These are phyloP conservation scores for Umbilicaria muhlenbergii DNA, from an alignment of 495 filamentous ascomycete genomes.

Conservation along the genomic window DNA sequence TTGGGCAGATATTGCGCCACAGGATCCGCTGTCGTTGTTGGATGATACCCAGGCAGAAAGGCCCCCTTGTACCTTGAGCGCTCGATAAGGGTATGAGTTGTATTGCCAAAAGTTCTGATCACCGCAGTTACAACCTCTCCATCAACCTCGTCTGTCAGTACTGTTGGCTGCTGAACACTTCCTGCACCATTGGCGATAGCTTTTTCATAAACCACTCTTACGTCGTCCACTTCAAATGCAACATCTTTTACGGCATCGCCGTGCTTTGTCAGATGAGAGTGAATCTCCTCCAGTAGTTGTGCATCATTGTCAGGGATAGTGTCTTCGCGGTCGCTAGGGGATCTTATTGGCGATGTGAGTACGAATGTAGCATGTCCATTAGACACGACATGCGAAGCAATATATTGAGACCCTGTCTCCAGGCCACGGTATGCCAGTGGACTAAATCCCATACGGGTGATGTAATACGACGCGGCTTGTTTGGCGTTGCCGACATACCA, in stretches of 20 bases:
- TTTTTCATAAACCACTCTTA: slow-evolving; percentile 51
- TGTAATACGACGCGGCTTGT: slow-evolving; percentile 77
- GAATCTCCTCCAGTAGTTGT: slow-evolving; percentile 46
- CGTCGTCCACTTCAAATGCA: slow-evolving; percentile 78
- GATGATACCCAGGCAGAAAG: slow-evolving; percentile 69
- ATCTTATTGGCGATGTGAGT: slow-evolving; percentile 65
- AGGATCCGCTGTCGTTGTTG: slow-evolving; percentile 28
- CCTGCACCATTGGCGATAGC: slow-evolving; percentile 57
- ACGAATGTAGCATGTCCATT: slow-evolving; percentile 71
- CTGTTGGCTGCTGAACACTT: slow-evolving; percentile 40
- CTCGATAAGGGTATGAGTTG: slow-evolving; percentile 75
- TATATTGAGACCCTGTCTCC: slow-evolving; percentile 62
- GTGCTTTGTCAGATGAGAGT: slow-evolving; percentile 61
- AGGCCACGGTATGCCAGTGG: slow-evolving; percentile 71
- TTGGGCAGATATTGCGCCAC: slow-evolving; percentile 36
- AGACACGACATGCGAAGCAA: slow-evolving; percentile 66
- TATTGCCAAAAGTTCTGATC: slow-evolving; percentile 80
- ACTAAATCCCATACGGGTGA: slow-evolving; percentile 67
- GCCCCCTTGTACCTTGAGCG: slow-evolving; percentile 45
- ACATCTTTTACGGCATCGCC: slow-evolving; percentile 88
- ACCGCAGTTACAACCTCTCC: slow-evolving; percentile 51
- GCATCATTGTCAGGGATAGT: slow-evolving; percentile 36
- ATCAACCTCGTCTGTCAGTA: slow-evolving; percentile 25
- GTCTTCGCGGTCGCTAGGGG: slow-evolving; percentile 31
- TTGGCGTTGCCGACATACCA: slow-evolving; percentile 97